These are phyloP conservation scores for Phlebiopsis gigantea DNA, from an alignment of 768 basidiomycete genomes.

Conservation along the genomic window DNA sequence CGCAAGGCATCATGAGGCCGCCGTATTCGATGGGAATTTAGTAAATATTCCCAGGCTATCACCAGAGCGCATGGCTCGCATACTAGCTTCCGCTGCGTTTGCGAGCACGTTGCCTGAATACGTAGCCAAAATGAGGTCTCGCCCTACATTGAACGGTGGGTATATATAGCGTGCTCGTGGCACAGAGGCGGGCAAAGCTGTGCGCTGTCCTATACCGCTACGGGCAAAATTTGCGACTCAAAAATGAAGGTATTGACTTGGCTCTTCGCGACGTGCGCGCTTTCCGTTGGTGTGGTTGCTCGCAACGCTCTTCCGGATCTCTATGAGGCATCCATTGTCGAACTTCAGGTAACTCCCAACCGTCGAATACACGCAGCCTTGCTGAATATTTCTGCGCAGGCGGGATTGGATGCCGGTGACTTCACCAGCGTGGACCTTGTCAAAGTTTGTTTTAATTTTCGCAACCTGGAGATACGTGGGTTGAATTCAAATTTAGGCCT, in stretches of 20 bases:
- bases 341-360: constrained; percentile 29
- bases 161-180: not conserved
- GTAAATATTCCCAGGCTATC: not conserved
- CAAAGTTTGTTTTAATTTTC: constrained; percentile 33
- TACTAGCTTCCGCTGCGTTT: not conserved
- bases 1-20: not conserved
- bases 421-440: constrained; percentile 62
- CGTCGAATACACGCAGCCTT: not conserved
- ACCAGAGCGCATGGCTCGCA: not conserved
- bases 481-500: constrained; percentile 37
- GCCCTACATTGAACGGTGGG: not conserved
- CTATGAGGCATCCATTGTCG: constrained; percentile 52
- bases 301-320: constrained; percentile 39
- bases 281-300: not conserved
- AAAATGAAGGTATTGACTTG: not conserved
- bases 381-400: constrained; percentile 23
- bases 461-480: not conserved
- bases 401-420: constrained; percentile 41
- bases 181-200: not conserved
- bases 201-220: not conserved
- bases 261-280: not conserved
- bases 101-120: not conserved
- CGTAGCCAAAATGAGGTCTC: not conserved
- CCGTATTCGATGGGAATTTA: not conserved
- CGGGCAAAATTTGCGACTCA: not conserved